Evolutionary conservation across 1,284 basidiomycete genomes (phyloP), one percentile per base, ranked within the genome.

Genomic region (Rhodotorula sp.): DNA sequence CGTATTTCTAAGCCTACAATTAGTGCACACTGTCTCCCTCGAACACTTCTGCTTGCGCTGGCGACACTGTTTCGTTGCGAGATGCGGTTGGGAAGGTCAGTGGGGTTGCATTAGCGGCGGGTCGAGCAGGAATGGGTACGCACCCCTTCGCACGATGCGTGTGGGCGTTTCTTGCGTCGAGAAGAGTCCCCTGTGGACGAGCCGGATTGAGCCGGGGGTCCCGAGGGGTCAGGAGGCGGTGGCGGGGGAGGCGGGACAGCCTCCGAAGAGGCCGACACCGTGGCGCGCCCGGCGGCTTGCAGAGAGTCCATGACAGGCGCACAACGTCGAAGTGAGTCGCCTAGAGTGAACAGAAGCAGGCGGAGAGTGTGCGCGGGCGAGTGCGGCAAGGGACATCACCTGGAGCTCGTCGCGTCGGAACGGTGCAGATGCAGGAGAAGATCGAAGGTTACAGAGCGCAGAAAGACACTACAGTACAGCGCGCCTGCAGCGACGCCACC

Each of bases 111-210:
- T 11, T 17, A 15, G 30, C 3, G 49, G 2, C 4, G 48, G 2
- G n/a, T 19, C 20, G 34, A 19, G 15, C 51, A 39, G 52, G 17
- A 30, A 20, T 11, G 24, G 30, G 20, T 44, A 62, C 61, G 52
- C 44, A 62, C 61, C 15, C 52, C 60, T 27, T 62, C 61, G 61
- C 61, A 62, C 27, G 52, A 54, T 20, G 34, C 52, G 44, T 55
- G 52, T 32, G 17, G 19, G 22, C 61, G 44, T 13, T 44, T 44
- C 27, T 29, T 46, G 17, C 51, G 51, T 39, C 22, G 39, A 44
- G 39, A n/a, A 44, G 39, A 17, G 56, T n/a, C 24, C 24, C 5
- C 8, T n/a, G n/a, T n/a, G 54, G 54, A 15, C 4, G 34, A 39
- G 34, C 10, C 20, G 8, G n/a, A 19, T 29, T 13, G 17, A 24